phyloP scores from a whole-genome alignment of 495 filamentous ascomycete species.

The Trichoderma erinaceum region DNA sequence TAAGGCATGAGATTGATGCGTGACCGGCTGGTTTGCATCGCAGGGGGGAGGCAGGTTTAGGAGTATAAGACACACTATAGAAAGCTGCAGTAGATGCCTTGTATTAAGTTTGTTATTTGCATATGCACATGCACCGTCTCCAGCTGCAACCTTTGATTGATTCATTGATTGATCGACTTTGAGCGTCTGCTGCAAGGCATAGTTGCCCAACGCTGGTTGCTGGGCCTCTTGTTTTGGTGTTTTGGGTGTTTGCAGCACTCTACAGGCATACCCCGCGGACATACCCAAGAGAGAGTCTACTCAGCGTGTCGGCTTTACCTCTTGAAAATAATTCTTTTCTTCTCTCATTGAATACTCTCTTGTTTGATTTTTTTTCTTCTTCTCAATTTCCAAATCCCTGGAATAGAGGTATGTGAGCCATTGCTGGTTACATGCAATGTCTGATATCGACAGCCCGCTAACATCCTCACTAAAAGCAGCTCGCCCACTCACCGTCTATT shows the following conservation, averaged over 20 bases:
- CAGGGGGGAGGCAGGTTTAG: background rate
- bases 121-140: background rate
- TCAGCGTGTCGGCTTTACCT: background rate
- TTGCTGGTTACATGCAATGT: too few relatives aligned
- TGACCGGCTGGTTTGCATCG: background rate
- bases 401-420: too few relatives aligned
- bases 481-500: background rate
- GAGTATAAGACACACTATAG: background rate
- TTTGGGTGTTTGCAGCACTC: background rate
- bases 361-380: too few relatives aligned
- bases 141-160: background rate
- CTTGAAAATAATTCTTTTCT: background rate
- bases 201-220: background rate
- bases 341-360: too few relatives aligned
- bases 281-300: background rate
- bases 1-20: conserved; percentile 5
- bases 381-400: too few relatives aligned
- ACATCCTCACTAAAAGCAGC: background rate
- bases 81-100: background rate
- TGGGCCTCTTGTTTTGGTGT: background rate
- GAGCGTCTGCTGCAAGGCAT: background rate
- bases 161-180: background rate
- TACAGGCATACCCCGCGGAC: background rate
- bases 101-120: background rate
- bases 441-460: background rate